A percentile compares a stretch with the other conserved stretches of the same genome.
These are phyloP conservation scores for Globisporangium camurandrum DNA, from an alignment of 352 stramenopile species.

Conservation along the genomic window DNA sequence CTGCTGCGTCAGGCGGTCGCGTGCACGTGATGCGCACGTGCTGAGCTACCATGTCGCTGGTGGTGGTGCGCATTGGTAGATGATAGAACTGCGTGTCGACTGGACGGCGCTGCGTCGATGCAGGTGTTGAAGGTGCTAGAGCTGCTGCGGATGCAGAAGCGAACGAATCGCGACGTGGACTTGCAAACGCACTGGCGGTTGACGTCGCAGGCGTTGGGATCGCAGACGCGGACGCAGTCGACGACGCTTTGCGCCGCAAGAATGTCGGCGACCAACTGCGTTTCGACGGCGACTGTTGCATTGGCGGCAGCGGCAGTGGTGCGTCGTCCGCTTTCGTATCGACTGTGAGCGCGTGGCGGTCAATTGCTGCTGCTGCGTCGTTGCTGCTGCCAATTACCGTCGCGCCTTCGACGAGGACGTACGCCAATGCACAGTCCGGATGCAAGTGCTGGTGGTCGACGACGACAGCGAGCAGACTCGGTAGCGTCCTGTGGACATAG, in stretches of 20 bases:
- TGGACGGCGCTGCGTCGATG: too few relatives aligned
- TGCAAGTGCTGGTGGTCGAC: conserved; percentile 20
- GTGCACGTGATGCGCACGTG: conserved; percentile 26
- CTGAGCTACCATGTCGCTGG: conserved; percentile 16
- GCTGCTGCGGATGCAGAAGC: too few relatives aligned
- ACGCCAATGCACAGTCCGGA: conserved; percentile 26
- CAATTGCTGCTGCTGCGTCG: conserved; percentile 8
- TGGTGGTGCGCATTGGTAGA: conserved; percentile 20
- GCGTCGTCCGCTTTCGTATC: conserved; percentile 6
- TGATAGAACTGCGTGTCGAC: neutral
- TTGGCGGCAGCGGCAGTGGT: neutral
- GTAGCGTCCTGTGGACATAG: conserved; percentile 24
- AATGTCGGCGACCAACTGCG: conserved; percentile 36
- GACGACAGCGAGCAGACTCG: conserved; percentile 47
- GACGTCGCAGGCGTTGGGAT: conserved; percentile 3
- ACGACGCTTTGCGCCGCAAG: conserved; percentile 18
- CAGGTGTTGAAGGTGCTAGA: too few relatives aligned
- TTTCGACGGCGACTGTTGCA: conserved; percentile 12
- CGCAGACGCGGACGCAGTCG: conserved; percentile 13
- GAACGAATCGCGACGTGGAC: neutral
- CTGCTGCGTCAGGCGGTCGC: neutral
- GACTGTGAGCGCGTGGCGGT: conserved; percentile 10
- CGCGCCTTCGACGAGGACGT: conserved; percentile 30
- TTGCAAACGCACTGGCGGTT: neutral
- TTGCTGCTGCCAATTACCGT: conserved; percentile 39